Base-by-base conservation (phyloP, 805 yeast species). In the Zygosaccharomyces gambellarensis region DNA sequence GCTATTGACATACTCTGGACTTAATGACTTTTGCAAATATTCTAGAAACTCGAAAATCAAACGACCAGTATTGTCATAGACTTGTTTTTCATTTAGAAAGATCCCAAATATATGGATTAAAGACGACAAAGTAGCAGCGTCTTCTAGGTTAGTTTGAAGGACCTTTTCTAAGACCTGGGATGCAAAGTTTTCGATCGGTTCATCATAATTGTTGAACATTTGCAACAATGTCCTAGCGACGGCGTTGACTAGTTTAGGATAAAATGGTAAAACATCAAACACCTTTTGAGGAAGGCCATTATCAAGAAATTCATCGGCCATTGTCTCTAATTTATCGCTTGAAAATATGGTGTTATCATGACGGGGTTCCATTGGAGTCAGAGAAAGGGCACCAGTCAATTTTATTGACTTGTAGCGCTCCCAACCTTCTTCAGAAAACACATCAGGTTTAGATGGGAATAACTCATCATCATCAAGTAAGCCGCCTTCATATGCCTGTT, bases 51-150 rank as follows among this genome's bases (percentile, higher is more conserved):
- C 60, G 6, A 69, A 71, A 11, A 75, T 52, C 1, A 69, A 51
- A 1, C 60, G 55, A 12, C 65, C 66, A 12, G 70, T 57, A 11
- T 69, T 67, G 23, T 67, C 69, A 45, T 71, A 71, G 3, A 75
- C 65, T 1, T 63, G 53, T 11, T 66, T 65, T 36, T 75, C 74
- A 43, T 69, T 69, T 3, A 77, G 38, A n/a, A 78, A 57, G 3
- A 67, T 64, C 12, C 77, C 75, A 48, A 77, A 71, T 23, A 78
- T 60, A 25, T 71, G 69, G 4, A 77, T 59, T 53, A 76, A 63
- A 1, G 77, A 65, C 0, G 79, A 69, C 3, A 78, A 57, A 5
- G 60, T 50, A 2, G 59, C 59, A 2, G 57, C 51, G 10, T 64
- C 59, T 1, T 57, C 58, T 17, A 71, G 53, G 17, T 68, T 66